Evolutionary conservation across 1,139 yeast genomes (phyloP).

Genomic region (Magnusiomyces tetraspermus): DNA sequence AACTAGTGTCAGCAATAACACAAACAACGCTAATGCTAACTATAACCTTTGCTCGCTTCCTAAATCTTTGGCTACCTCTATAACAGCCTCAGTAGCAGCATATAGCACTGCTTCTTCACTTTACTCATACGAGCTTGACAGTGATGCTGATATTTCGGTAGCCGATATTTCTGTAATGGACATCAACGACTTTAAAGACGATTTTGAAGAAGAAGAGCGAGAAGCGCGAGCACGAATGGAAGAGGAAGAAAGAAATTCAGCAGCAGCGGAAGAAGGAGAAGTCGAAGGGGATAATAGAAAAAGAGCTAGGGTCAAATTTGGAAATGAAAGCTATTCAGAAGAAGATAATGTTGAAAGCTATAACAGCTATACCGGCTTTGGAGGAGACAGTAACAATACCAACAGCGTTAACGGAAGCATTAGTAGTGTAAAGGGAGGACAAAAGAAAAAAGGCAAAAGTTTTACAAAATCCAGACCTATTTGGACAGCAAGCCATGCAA

Average conservation of each 20-base stretch:
- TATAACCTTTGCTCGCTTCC: conserved; percentile 6
- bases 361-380: too few species aligned
- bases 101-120: background rate
- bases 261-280: conserved; percentile 4
- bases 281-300: background rate
- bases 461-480: too few species aligned
- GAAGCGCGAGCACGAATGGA: background rate
- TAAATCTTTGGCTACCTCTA: conserved; percentile 11
- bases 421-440: too few species aligned
- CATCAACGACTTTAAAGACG: background rate
- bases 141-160: conserved; percentile 3
- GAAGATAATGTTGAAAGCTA: too few species aligned
- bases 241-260: background rate
- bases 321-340: background rate
- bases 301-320: background rate
- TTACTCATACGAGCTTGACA: background rate
- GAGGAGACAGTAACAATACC: too few species aligned
- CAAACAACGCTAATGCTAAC: conserved; percentile 6
- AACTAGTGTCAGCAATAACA: conserved; percentile 3
- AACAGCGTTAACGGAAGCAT: too few species aligned
- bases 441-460: too few species aligned
- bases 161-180: too few species aligned
- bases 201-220: background rate
- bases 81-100: conserved; percentile 6
- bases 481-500: too few species aligned